phyloP scores from a whole-genome alignment of 257 asterid genomes.

The Osmanthus fragrans region DNA sequence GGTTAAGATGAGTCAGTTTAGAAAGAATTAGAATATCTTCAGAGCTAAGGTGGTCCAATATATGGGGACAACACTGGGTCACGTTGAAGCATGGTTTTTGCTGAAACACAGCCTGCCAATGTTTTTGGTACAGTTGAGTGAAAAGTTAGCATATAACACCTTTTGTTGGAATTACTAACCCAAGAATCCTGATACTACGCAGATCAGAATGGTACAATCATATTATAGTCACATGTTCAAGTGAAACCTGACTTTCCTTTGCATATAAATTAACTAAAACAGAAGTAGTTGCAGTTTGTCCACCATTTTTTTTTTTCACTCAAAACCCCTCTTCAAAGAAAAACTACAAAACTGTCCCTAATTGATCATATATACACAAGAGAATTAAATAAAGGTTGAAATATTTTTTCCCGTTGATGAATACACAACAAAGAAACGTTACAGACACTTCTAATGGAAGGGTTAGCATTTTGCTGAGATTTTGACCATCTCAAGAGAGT shows the following conservation, averaged over 20 bases:
- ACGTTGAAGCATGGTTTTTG: neutral
- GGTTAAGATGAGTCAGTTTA: neutral
- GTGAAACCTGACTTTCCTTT: neutral
- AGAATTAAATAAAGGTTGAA: neutral
- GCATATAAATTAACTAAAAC: slow-evolving; percentile 4
- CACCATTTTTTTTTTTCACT: slow-evolving; percentile 6
- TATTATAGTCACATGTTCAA: neutral
- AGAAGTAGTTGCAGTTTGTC: slow-evolving; percentile 2
- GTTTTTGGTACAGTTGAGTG: neutral
- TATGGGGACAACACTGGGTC: slow-evolving; percentile 9
- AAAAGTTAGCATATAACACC: slow-evolving; percentile 1
- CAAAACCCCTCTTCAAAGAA: slow-evolving; percentile 6
- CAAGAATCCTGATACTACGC: neutral
- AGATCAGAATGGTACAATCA: neutral
- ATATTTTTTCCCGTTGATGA: neutral
- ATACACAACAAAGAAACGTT: neutral
- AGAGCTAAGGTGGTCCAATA: slow-evolving; percentile 1
- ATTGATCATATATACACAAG: neutral
- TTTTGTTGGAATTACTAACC: neutral
- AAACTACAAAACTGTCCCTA: slow-evolving; percentile 9
- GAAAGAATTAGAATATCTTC: neutral
- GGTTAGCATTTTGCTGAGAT: neutral
- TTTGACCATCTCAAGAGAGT: slow-evolving; percentile 12
- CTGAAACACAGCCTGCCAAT: neutral
- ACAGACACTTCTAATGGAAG: neutral